Evolutionary conservation across 371 early-diverging fungal species (phyloP), one percentile per base, ranked within the genome.

Genomic region (Zychaea mexicana): DNA sequence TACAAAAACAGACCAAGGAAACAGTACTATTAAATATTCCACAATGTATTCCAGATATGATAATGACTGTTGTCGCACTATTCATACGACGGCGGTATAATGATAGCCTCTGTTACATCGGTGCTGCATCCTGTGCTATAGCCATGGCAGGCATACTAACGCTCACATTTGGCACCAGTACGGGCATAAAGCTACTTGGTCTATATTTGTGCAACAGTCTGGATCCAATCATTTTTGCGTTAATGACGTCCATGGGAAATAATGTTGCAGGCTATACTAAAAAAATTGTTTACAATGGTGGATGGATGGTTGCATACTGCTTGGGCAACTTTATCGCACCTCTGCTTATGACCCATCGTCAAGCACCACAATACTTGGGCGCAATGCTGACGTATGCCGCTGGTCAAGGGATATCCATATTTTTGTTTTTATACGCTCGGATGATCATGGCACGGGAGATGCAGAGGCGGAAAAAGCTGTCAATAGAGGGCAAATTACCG

Each of bases 21-120:
- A 36, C 80, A n/a, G 68, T 79, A 46, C 68, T 79, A 32, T 60
- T 79, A 26, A 66, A 62, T 15, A 65, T 80, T 30, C 80, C 80
- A 22, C 38, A 36, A 36, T 9, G 15, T 15, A 36, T 36, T 9
- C 38, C 38, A 36, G 38, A 36, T 15, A 36, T 36, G 38, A 36
- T 36, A 36, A 7, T 36, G 15, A 36, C 15, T 36, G 9, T 36
- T 9, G 15, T 36, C 7, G 7, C 38, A 36, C 7, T 36, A 7
- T 36, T 9, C 38, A 7, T 36, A 36, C 38, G 38, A 36, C 38
- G 38, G 7, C 7, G 38, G 15, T 36, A 36, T 15, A 36, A 7
- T 9, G 15, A 36, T 36, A 15, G 7, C 9, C 38, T 36, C 38
- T 65, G 66, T 30, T 46, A 61, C 32, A 60, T 64, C 12, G 67